These are phyloP conservation scores for Balansia obtecta DNA, from an alignment of 2,329 filamentous ascomycete species.

Conservation along the genomic window DNA sequence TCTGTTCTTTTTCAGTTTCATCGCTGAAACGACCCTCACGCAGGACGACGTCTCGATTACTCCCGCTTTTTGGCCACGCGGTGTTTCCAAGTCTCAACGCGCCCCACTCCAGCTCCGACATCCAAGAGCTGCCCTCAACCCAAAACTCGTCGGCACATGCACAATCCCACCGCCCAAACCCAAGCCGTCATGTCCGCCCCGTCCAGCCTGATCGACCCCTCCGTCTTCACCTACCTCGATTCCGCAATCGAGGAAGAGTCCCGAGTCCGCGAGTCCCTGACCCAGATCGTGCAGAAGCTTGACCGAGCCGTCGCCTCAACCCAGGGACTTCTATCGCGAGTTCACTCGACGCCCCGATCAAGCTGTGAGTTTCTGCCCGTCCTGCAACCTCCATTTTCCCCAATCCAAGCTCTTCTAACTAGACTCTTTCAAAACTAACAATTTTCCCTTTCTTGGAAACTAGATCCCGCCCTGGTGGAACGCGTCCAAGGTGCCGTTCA, in stretches of 20 bases:
- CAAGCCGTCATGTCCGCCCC: slow-evolving; percentile 19
- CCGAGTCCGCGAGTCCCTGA: slow-evolving; percentile 68
- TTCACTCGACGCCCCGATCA: slow-evolving; percentile 70
- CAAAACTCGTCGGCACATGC: slow-evolving; percentile 5
- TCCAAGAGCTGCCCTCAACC: background rate
- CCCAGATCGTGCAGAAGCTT: slow-evolving; percentile 67
- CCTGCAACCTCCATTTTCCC: too few relatives aligned
- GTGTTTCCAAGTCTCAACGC: slow-evolving; percentile 11
- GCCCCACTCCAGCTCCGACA: background rate
- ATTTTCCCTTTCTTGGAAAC: too few relatives aligned
- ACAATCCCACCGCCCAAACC: background rate
- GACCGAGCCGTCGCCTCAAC: slow-evolving; percentile 73
- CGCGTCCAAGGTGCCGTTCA: slow-evolving; percentile 61
- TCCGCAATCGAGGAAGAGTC: slow-evolving; percentile 81
- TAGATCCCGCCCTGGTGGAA: slow-evolving; percentile 53
- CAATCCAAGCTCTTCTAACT: slow-evolving; percentile 6
- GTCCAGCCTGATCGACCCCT: slow-evolving; percentile 48
- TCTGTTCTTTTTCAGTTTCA: slow-evolving; percentile 97
- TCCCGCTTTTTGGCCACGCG: slow-evolving; percentile 43
- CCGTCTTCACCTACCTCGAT: slow-evolving; percentile 81
- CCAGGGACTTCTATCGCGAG: slow-evolving; percentile 73
- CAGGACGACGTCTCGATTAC: slow-evolving; percentile 61
- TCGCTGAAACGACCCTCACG: slow-evolving; percentile 73
- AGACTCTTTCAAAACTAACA: slow-evolving; percentile 1
- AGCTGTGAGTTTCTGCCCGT: slow-evolving; percentile 39